Evolutionary conservation across 768 basidiomycete species (phyloP), one percentile per base, ranked within the genome.

Genomic region (Boletellus ananas): DNA sequence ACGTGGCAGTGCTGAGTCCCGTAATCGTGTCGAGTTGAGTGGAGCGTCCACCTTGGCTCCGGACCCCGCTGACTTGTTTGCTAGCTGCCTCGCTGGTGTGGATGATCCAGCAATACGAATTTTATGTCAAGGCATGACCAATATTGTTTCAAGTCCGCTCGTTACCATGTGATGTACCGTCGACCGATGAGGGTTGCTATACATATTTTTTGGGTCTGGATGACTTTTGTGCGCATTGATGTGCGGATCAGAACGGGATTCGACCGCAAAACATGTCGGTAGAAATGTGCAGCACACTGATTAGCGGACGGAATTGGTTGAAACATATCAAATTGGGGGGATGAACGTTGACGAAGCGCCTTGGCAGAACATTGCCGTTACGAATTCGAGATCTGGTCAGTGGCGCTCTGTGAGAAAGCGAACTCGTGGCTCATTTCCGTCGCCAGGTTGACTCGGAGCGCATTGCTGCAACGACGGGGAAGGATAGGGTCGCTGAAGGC

Each of bases 61-160:
- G n/a, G 31, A 35, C 29, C 18, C 6, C 43, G 49, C 52, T 52
- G 50, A 53, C 57, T 52, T 9, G 25, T 42, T 36, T 39, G 55
- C 45, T 57, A 91, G 89, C 80, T 3, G 69, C 70, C 2, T 84
- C 85, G 1, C 72, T 94, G 51, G 67, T 85, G 47, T 94, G 92
- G 92, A 94, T 94, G 92, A 71, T 89, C 57, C 71, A 71, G 18
- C 87, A 92, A 61, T 91, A 92, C 62, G 79, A 84, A 43, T 88
- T 80, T 68, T 94, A 94, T 69, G 79, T 94, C 61, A 70, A 69
- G 55, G 20, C 54, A 20, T 74, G 54, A 65, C 25, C 39, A 14
- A 31, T n/a, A 25, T 20, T 23, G 34, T 50, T 55, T 45, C 17
- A 34, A 18, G 12, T 17, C 33, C n/a, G 35, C 23, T 13, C 17